Percentiles rank a stretch among this genome's conserved stretches.
phyloP scores from a whole-genome alignment of 371 early-diverging fungal genomes.

The Rhizomucor pusillus region DNA sequence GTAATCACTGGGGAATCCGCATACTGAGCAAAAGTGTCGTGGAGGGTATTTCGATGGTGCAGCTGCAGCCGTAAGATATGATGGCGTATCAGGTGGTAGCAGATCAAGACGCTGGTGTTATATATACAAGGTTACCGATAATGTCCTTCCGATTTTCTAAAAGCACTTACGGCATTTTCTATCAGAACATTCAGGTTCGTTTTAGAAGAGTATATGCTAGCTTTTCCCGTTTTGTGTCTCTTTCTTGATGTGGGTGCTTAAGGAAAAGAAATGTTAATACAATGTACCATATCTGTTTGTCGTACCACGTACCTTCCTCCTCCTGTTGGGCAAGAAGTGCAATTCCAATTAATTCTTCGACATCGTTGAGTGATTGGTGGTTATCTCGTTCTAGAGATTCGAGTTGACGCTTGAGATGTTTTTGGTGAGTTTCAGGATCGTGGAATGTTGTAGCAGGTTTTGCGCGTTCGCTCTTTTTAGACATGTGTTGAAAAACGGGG shows the following conservation, averaged over 20 bases:
- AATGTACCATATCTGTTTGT: neutral
- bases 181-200: slow-evolving; percentile 52
- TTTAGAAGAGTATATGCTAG: slow-evolving; percentile 43
- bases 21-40: slow-evolving; percentile 67
- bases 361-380: slow-evolving; percentile 55
- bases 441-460: neutral
- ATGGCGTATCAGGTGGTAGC: slow-evolving; percentile 30
- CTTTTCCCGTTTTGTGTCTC: slow-evolving; percentile 21
- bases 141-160: neutral
- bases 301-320: slow-evolving; percentile 3
- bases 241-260: slow-evolving; percentile 18
- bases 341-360: slow-evolving; percentile 54
- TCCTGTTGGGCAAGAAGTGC: slow-evolving; percentile 49
- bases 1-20: slow-evolving; percentile 61
- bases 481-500: neutral
- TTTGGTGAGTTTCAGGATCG: slow-evolving; percentile 43
- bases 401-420: slow-evolving; percentile 54
- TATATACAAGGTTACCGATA: too few species aligned
- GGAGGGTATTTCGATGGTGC: slow-evolving; percentile 57
- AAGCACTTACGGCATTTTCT: slow-evolving; percentile 48
- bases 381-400: slow-evolving; percentile 68
- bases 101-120: slow-evolving; percentile 16
- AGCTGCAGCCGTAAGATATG: slow-evolving; percentile 56
- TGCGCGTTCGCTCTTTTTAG: neutral
- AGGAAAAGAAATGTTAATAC: neutral